phyloP scores from a whole-genome alignment of 2,329 filamentous ascomycete species.

The Dendryphion nanum region DNA sequence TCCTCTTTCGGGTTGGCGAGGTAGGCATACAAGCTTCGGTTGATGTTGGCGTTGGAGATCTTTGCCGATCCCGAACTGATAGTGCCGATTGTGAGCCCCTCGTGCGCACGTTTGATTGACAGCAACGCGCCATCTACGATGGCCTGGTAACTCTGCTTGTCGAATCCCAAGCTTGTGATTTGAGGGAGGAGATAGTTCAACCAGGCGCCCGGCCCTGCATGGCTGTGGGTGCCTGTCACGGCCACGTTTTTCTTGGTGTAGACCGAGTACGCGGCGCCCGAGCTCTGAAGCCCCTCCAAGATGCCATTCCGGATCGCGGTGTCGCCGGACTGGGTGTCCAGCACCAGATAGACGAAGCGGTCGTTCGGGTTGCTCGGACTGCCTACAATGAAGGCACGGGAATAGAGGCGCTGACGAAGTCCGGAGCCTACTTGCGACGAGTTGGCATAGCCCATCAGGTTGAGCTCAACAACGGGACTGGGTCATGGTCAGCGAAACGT shows the following conservation, averaged over 20 bases:
- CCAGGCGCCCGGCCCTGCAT: constrained; percentile 89
- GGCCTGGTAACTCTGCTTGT: constrained; percentile 81
- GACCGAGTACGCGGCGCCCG: constrained; percentile 70
- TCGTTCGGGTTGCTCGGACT: constrained; percentile 64
- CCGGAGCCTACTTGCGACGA: constrained; percentile 79
- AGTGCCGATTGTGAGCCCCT: constrained; percentile 66
- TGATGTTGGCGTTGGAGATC: constrained; percentile 77
- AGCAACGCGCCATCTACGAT: constrained; percentile 83
- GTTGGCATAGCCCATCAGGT: constrained; percentile 89
- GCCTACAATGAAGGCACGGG: constrained; percentile 84
- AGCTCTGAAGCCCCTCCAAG: constrained; percentile 65
- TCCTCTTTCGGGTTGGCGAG: constrained; percentile 79
- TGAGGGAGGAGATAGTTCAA: constrained; percentile 92
- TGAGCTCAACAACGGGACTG: constrained; percentile 83
- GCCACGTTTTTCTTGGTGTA: constrained; percentile 83
- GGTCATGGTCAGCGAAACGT: constrained; percentile 10
- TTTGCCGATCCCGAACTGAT: constrained; percentile 69
- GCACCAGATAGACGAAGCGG: constrained; percentile 80
- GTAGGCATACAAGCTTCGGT: constrained; percentile 85
- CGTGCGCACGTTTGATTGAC: constrained; percentile 79
- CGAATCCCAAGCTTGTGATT: constrained; percentile 82
- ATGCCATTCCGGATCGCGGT: constrained; percentile 88
- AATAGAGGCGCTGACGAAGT: constrained; percentile 82
- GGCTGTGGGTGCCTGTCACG: constrained; percentile 88
- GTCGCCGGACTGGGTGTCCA: constrained; percentile 86